Base-by-base conservation (phyloP, 805 yeast species). In the Sungouiella thailandica region DNA sequence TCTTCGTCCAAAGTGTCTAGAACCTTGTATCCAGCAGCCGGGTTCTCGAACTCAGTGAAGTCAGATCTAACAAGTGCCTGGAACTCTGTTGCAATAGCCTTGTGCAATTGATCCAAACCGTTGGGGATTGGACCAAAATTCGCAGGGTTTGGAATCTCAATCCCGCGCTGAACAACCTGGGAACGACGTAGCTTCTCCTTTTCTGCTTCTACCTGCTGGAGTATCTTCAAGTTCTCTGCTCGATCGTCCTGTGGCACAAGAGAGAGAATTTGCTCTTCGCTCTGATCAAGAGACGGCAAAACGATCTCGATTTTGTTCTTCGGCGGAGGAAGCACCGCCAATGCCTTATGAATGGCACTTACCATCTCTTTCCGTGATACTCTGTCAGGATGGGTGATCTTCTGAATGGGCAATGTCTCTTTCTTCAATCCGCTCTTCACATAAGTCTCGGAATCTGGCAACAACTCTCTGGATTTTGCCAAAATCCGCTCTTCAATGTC, bases 111-210 rank as follows among this genome's bases (percentile, higher is more conserved):
- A 4, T 19, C 10, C 4, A 28, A 13, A 7, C 7, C 15, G 7
- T 11, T 17, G 10, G 10, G 4, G 10, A 31, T 17, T 1, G 27
- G 25, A 11, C 27, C 22, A 9, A 8, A 17, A 2, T 23, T 23
- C 4, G 17, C 9, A 49, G 43, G 32, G 13, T 58, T 31, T 1
- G 77, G 78, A 10, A 72, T 57, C 0, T 63, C 59, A 7, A 78
- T 57, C 0, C 62, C 71, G 31, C 54, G 51, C 45, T 71, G 75
- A 1, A 74, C 53, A 2, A 62, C 78, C 37, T 59, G 66, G 0
- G 82, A 71, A 30, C 76, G 47, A 25, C 76, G 52, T 6, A 58
- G 43, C 23, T 50, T 53, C 4, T 59, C 52, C 35, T 48, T 49
- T 34, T 58, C 58, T 15, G 50, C 57, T 7, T 53, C 57, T 4